Percentiles rank a stretch among this genome's conserved stretches.
Conservation (phyloP, 2,329 filamentous ascomycete genomes). For the Paracamarosporium sp. region DNA sequence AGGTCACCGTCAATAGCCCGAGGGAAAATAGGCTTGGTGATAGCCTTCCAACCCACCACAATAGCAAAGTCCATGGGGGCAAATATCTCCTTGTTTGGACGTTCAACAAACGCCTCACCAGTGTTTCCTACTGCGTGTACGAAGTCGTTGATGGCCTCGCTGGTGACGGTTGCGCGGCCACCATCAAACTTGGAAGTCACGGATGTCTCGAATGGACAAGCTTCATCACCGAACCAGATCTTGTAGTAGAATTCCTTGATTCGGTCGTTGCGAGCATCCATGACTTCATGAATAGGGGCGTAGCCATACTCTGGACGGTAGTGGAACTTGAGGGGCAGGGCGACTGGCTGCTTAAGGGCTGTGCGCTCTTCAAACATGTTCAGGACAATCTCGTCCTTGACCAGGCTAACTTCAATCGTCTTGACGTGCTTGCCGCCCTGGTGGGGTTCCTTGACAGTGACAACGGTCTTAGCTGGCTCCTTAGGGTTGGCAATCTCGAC, state of each 20-base stretch:
- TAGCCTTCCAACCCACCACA: slow-evolving; percentile 98
- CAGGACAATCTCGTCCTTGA: slow-evolving; percentile 79
- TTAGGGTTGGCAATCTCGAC: slow-evolving; percentile 87
- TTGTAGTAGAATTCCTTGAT: slow-evolving; percentile 99
- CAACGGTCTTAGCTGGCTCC: slow-evolving; percentile 81
- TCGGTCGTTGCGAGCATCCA: slow-evolving; percentile 93
- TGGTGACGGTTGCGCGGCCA: slow-evolving; percentile 83
- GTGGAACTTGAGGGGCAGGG: slow-evolving; percentile 84
- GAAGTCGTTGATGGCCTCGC: slow-evolving; percentile 95
- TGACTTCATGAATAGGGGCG: slow-evolving; percentile 96
- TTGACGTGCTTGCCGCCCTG: slow-evolving; percentile 85
- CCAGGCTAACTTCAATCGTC: slow-evolving; percentile 84
- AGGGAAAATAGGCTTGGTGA: slow-evolving; percentile 99
- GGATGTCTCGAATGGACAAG: slow-evolving; percentile 80
- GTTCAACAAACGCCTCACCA: slow-evolving; percentile 94
- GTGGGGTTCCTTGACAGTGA: slow-evolving; percentile 86
- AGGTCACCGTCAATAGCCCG: slow-evolving; percentile 94
- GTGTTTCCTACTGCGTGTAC: slow-evolving; percentile 99
- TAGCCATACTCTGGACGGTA: slow-evolving; percentile 97
- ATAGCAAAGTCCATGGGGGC: slow-evolving; percentile 99
- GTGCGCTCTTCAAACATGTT: slow-evolving; percentile 94
- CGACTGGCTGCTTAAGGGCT: slow-evolving; percentile 80
- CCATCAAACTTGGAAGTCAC: slow-evolving; percentile 91
- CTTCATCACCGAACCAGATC: slow-evolving; percentile 92
- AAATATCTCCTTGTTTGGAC: slow-evolving; percentile 90